phyloP scores from a whole-genome alignment of 2,329 filamentous ascomycete species.

The Xylaria digitata region DNA sequence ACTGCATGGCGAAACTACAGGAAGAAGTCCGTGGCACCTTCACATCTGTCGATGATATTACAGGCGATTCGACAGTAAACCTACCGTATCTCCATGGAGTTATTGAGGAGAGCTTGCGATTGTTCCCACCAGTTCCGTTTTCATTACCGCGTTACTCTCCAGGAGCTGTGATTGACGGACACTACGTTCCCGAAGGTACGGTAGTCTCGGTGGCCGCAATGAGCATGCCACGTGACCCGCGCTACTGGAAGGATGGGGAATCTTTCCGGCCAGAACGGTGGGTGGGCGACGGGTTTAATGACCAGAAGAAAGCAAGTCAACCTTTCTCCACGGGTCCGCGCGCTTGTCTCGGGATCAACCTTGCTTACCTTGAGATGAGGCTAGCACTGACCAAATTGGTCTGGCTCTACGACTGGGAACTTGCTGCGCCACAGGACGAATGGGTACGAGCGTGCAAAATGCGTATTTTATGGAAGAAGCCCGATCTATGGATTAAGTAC shows the following conservation, averaged over 20 bases:
- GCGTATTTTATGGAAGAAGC: conserved; percentile 51
- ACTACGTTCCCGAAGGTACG: conserved; percentile 39
- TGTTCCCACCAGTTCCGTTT: conserved; percentile 50
- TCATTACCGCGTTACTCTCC: conserved; percentile 45
- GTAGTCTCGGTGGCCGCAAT: conserved; percentile 31
- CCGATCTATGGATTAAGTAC: conserved; percentile 36
- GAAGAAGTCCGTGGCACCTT: conserved; percentile 57
- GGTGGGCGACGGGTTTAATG: conserved; percentile 36
- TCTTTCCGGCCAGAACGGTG: conserved; percentile 45
- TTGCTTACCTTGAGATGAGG: conserved; percentile 54
- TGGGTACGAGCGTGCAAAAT: conserved; percentile 52
- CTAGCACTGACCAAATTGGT: conserved; percentile 53
- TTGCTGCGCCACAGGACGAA: conserved; percentile 47
- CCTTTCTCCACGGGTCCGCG: conserved; percentile 43
- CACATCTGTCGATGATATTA: conserved; percentile 51
- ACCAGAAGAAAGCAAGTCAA: conserved; percentile 41
- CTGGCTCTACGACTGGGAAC: conserved; percentile 53
- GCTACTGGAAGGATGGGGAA: conserved; percentile 38
- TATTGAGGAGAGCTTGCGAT: conserved; percentile 52
- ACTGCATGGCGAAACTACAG: conserved; percentile 52
- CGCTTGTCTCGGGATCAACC: conserved; percentile 45
- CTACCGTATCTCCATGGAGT: conserved; percentile 52
- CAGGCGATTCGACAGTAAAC: conserved; percentile 42
- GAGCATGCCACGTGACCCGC: conserved; percentile 27
- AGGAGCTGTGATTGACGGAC: conserved; percentile 36